Percentiles rank a stretch among this genome's conserved stretches.
Conservation (phyloP, 148 eudicot species). For the Fagopyrum homotropicum region DNA sequence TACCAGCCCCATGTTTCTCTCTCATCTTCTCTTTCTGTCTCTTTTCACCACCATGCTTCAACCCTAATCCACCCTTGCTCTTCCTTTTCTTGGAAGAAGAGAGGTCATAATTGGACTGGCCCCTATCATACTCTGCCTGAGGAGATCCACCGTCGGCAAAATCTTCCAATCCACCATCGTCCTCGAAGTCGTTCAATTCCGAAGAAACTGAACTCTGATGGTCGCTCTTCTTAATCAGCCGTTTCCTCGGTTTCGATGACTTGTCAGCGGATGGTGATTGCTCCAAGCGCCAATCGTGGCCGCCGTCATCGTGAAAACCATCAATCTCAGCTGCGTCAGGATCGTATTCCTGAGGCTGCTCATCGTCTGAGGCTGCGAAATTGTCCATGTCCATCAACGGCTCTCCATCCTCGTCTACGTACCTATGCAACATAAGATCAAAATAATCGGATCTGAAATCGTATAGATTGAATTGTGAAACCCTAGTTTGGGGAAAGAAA, state of each 20-base stretch:
- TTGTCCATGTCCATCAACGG: conserved; percentile 70
- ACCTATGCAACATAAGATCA: conserved; percentile 23
- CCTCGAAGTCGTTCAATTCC: conserved; percentile 48
- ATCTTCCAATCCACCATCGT: conserved; percentile 33
- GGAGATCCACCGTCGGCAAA: conserved; percentile 14
- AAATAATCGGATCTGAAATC: conserved; percentile 1
- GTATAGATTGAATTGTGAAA: conserved; percentile 11
- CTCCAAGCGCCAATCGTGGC: conserved; percentile 37
- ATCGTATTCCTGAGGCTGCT: conserved; percentile 21
- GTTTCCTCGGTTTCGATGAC: conserved; percentile 48
- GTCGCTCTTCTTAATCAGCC: conserved; percentile 57
- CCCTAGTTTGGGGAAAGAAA: conserved; percentile 23
- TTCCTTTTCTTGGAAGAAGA: conserved; percentile 51
- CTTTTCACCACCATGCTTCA: conserved; percentile 24
- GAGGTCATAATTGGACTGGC: conserved; percentile 25
- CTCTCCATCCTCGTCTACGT: conserved; percentile 81
- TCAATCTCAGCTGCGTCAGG: conserved; percentile 16
- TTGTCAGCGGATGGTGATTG: conserved; percentile 47
- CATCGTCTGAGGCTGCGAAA: conserved; percentile 49
- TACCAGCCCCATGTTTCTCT: conserved; percentile 23
- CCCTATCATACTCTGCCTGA: conserved; percentile 27
- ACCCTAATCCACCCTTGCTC: conserved; percentile 29
- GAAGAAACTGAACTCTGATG: conserved; percentile 22
- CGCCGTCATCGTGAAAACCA: conserved; percentile 28
- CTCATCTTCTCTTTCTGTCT: conserved; percentile 40